Conservation (phyloP, 73 alveolate species). For the Paramecium sexaurelia region DNA sequence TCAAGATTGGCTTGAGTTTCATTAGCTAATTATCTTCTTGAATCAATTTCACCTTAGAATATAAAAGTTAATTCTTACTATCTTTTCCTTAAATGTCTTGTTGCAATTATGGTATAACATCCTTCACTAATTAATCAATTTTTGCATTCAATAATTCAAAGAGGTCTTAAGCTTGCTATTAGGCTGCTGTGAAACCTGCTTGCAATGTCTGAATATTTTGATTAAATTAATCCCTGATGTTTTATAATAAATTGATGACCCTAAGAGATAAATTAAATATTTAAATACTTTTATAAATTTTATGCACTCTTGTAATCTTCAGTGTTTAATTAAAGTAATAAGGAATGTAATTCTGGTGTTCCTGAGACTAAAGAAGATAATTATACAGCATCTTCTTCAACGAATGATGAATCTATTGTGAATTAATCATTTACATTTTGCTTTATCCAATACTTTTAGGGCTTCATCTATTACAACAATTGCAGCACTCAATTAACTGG, state of each 20-base stretch:
- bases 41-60: background rate
- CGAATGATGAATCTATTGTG: background rate
- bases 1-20: background rate
- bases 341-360: constrained; percentile 10
- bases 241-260: constrained; percentile 1
- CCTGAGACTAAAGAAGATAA: background rate
- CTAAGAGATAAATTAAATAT: background rate
- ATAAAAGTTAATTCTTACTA: background rate
- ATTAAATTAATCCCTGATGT: constrained; percentile 34
- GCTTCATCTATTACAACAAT: constrained; percentile 45
- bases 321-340: background rate
- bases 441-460: constrained; percentile 7
- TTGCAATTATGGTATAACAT: constrained; percentile 36
- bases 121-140: background rate
- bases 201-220: background rate
- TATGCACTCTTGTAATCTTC: constrained; percentile 41
- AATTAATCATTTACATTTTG: constrained; percentile 10
- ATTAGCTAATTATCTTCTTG: background rate
- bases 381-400: constrained; percentile 21
- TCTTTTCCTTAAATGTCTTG: constrained; percentile 26
- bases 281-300: background rate
- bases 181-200: background rate
- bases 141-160: background rate
- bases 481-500: constrained; percentile 22
- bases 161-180: background rate